phyloP scores from a whole-genome alignment of 1,284 basidiomycete species.

The Termitomyces sp. region DNA sequence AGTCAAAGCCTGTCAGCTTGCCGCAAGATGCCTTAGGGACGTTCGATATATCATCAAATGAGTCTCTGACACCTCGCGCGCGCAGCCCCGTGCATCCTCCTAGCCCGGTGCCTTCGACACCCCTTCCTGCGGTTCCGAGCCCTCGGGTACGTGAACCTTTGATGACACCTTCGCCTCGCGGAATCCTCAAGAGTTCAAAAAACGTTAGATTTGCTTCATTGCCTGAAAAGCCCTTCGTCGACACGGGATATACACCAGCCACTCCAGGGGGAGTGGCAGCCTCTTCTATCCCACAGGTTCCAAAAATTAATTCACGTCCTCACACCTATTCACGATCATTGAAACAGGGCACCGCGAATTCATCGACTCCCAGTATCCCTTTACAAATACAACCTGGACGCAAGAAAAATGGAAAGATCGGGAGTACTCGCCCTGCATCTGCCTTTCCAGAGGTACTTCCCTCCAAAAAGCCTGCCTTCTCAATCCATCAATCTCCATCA shows the following conservation, averaged over 20 bases:
- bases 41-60: slow-evolving; percentile 1
- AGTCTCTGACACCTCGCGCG: slow-evolving; percentile 9
- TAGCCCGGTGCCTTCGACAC: slow-evolving; percentile 22
- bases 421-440: slow-evolving; percentile 3
- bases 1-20: neutral
- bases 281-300: neutral
- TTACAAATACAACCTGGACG: slow-evolving; percentile 2
- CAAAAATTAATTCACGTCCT: slow-evolving; percentile 11
- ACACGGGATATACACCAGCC: neutral
- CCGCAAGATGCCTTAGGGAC: neutral
- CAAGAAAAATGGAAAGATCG: neutral
- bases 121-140: slow-evolving; percentile 18
- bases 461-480: slow-evolving; percentile 1
- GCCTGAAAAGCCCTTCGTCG: slow-evolving; percentile 17
- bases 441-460: slow-evolving; percentile 3
- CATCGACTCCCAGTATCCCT: neutral
- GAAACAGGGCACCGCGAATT: slow-evolving; percentile 3
- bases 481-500: slow-evolving; percentile 9
- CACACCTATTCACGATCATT: slow-evolving; percentile 6
- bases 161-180: slow-evolving; percentile 22
- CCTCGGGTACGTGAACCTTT: slow-evolving; percentile 8
- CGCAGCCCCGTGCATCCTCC: slow-evolving; percentile 4
- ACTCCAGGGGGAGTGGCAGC: neutral
- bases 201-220: slow-evolving; percentile 37
- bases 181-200: slow-evolving; percentile 35